A percentile compares a stretch with the other conserved stretches of the same genome.
Evolutionary conservation across 2,329 filamentous ascomycete genomes (phyloP).

Genomic region (Pyrenochaeta sp.): DNA sequence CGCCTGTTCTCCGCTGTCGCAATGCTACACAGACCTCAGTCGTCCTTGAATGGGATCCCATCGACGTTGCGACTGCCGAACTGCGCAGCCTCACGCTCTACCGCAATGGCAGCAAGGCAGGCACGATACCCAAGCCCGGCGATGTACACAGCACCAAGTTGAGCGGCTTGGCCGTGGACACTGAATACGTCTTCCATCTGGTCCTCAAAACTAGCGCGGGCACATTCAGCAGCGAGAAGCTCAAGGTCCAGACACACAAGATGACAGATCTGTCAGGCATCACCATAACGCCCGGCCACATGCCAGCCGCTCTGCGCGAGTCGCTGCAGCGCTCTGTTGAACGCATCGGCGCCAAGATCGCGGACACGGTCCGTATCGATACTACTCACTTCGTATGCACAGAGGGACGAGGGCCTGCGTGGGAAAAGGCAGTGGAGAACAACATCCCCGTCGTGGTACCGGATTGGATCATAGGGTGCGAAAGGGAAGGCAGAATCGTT

Average conservation of each 20-base stretch:
- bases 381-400: slow-evolving; percentile 99
- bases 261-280: slow-evolving; percentile 98
- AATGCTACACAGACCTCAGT: slow-evolving; percentile 99
- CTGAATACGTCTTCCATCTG: slow-evolving; percentile 93
- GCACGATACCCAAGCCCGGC: slow-evolving; percentile 86
- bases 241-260: slow-evolving; percentile 91
- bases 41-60: slow-evolving; percentile 97
- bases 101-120: slow-evolving; percentile 95
- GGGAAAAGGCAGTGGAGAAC: slow-evolving; percentile 97
- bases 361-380: slow-evolving; percentile 90
- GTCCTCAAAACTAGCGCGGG: slow-evolving; percentile 91
- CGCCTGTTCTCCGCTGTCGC: slow-evolving; percentile 85
- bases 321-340: slow-evolving; percentile 78
- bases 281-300: slow-evolving; percentile 88
- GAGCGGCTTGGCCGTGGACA: slow-evolving; percentile 93
- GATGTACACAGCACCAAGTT: slow-evolving; percentile 97
- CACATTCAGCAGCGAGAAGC: slow-evolving; percentile 82
- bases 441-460: slow-evolving; percentile 97
- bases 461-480: slow-evolving; percentile 98
- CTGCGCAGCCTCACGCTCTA: slow-evolving; percentile 89
- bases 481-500: slow-evolving; percentile 89
- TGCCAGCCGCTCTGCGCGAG: slow-evolving; percentile 77
- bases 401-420: slow-evolving; percentile 85
- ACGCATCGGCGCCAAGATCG: slow-evolving; percentile 90
- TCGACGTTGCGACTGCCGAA: slow-evolving; percentile 90